Conservation (phyloP, 2,329 filamentous ascomycete species). For the Fusarium chaquense region DNA sequence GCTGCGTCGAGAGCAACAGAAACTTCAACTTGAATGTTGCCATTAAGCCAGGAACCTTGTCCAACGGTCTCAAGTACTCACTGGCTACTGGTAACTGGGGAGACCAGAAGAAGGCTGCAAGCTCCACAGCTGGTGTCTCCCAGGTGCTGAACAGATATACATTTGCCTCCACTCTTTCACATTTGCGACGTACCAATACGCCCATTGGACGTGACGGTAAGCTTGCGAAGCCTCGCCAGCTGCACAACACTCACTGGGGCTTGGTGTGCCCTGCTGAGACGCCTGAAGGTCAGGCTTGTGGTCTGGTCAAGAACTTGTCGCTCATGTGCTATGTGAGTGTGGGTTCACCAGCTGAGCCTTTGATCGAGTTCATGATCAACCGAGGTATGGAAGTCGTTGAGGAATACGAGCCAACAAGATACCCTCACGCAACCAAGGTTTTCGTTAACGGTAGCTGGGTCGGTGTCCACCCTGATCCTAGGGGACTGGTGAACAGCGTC, state of each 20-base stretch:
- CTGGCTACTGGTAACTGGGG: slow-evolving; percentile 99
- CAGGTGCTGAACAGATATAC: slow-evolving; percentile 99
- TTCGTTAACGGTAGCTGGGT: slow-evolving; percentile 99
- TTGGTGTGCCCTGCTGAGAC: slow-evolving; percentile 98
- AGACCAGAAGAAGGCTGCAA: slow-evolving; percentile 98
- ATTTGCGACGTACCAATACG: slow-evolving; percentile 96
- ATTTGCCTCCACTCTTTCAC: slow-evolving; percentile 94
- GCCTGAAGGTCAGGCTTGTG: slow-evolving; percentile 97
- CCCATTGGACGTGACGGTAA: slow-evolving; percentile 97
- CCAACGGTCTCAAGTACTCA: slow-evolving; percentile 95
- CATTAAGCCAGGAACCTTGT: slow-evolving; percentile 90
- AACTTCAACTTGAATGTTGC: slow-evolving; percentile 93
- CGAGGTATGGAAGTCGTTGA: slow-evolving; percentile 96
- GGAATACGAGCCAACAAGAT: slow-evolving; percentile 88
- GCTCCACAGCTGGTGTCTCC: slow-evolving; percentile 94
- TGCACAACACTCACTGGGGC: slow-evolving; percentile 96
- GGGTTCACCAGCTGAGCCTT: slow-evolving; percentile 91
- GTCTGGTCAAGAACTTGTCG: slow-evolving; percentile 96
- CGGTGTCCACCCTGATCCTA: slow-evolving; percentile 90
- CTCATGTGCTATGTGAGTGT: slow-evolving; percentile 99
- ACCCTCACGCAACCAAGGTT: slow-evolving; percentile 94
- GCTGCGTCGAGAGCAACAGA: slow-evolving; percentile 87
- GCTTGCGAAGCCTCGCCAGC: slow-evolving; percentile 95
- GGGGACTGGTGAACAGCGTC: slow-evolving; percentile 83
- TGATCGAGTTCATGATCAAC: slow-evolving; percentile 86